Percentiles rank a stretch among this genome's conserved stretches.
Evolutionary conservation across 116 monocot genomes (phyloP).

Genomic region (Trichopus zeylanicus): DNA sequence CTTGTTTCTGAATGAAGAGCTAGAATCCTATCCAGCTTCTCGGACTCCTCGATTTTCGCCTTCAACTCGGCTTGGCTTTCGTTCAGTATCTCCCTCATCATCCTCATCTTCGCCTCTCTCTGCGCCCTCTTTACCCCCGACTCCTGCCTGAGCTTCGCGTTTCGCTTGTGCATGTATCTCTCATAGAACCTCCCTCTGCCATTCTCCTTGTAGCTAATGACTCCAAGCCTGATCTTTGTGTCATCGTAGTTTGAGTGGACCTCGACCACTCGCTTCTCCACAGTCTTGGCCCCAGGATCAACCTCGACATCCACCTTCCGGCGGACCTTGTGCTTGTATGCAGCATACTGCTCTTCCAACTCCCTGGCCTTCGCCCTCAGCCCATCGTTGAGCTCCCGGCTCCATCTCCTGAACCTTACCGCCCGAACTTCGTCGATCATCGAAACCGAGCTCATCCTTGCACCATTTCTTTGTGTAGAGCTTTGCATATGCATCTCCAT

Average conservation of each 20-base stretch:
- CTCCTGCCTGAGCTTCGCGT: conserved; percentile 9
- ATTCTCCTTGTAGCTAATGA: conserved; percentile 11
- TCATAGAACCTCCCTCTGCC: conserved; percentile 25
- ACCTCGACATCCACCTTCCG: conserved; percentile 9
- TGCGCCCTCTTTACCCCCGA: conserved; percentile 1
- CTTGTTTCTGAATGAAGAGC: neutral
- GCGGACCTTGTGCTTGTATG: conserved; percentile 14
- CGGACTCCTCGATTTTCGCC: neutral
- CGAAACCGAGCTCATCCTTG: neutral
- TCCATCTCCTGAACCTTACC: conserved; percentile 1
- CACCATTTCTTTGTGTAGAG: too few relatives aligned
- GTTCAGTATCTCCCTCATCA: conserved; percentile 4
- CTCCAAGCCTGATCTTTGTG: conserved; percentile 6
- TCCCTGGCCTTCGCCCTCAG: conserved; percentile 24
- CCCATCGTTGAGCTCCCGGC: conserved; percentile 17
- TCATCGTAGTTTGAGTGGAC: neutral
- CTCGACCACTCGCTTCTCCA: neutral
- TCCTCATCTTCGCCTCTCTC: conserved; percentile 11
- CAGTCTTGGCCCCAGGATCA: neutral
- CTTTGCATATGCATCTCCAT: too few relatives aligned
- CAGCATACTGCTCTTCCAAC: conserved; percentile 30
- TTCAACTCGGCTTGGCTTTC: conserved; percentile 5
- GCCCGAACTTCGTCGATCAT: neutral
- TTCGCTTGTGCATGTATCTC: conserved; percentile 7
- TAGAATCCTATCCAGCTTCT: neutral